Base-by-base conservation (phyloP, 768 basidiomycete genomes). In the Lyophyllum shimeji region DNA sequence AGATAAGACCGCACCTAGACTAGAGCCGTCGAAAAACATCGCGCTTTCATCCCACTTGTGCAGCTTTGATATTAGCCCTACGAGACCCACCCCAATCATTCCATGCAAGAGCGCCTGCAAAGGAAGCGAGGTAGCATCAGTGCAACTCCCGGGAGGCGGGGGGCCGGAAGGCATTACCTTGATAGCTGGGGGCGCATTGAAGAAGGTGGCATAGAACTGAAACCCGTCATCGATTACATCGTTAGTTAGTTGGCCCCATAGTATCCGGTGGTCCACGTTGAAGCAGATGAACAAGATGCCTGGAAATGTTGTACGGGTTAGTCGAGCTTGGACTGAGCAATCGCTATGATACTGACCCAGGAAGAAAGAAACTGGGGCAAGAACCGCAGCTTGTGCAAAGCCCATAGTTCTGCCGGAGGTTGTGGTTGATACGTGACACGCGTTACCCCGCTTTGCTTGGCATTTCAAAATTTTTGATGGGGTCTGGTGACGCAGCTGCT, bases 1-100 rank as follows among this genome's bases (percentile, higher is more conserved):
- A 42, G 39, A 52, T 31, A 47, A 43, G 34, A 76, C 40, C 84
- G 63, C 61, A 95, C 95, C 92, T 56, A 96, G 71, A 61, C 85
- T 86, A 21, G 88, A 86, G 20, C 95, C 95, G 70, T 98, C 95
- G 69, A 98, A 98, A 76, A 92, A 95, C 74, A 95, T 81, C 7
- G 95, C 95, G 62, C 90, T 93, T 65, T 97, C 95, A 66, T 87
- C 86, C 93, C 94, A 97, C 58, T 78, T 82, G 70, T 90, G 79
- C 55, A 97, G 76, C 70, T 97, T 98, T 46, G 82, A 80, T 9
- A 94, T 62, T 49, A 94, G 77, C 9, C 87, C 89, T 23, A 87
- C 62, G 33, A 97, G 68, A 11, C 92, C 91, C 17, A 95, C 78
- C 17, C 83, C 88, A 45, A 93, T 81, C 71, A 95, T 85, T 29